Evolutionary conservation across 306 rosid species (phyloP).

Genomic region (Delonix regia): DNA sequence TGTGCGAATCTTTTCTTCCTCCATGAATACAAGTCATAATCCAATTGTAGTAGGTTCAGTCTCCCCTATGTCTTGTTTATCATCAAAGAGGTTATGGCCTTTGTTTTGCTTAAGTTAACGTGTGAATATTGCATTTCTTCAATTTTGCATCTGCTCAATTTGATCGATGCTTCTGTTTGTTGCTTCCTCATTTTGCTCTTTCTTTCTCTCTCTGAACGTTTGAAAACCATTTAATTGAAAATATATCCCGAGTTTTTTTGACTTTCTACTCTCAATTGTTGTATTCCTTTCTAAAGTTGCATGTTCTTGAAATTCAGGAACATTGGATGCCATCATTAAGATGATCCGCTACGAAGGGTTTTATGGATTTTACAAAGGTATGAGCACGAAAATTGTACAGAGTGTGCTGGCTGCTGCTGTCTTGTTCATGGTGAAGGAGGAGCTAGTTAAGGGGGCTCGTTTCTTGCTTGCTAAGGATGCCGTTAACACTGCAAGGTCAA

Average conservation of each 20-base stretch:
- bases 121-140: slow-evolving; percentile 5
- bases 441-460: slow-evolving; percentile 69
- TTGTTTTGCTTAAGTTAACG: neutral
- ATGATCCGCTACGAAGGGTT: slow-evolving; percentile 88
- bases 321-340: slow-evolving; percentile 80
- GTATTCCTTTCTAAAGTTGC: slow-evolving; percentile 14
- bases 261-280: neutral
- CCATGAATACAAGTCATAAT: slow-evolving; percentile 8
- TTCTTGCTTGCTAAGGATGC: slow-evolving; percentile 59
- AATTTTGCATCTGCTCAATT: too few species aligned
- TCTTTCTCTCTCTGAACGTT: neutral
- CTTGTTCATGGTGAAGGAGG: slow-evolving; percentile 94
- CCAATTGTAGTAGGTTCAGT: neutral
- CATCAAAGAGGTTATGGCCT: neutral
- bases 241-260: neutral
- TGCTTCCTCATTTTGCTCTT: neutral
- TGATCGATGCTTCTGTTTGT: neutral
- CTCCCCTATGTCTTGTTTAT: neutral
- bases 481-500: slow-evolving; percentile 49
- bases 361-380: slow-evolving; percentile 88
- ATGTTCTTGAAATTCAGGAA: slow-evolving; percentile 62
- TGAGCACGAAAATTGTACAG: slow-evolving; percentile 87
- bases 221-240: neutral
- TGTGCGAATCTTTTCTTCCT: slow-evolving; percentile 25
- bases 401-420: slow-evolving; percentile 98